These are phyloP conservation scores for Suillus luteus DNA, from an alignment of 768 basidiomycete species.

Conservation along the genomic window DNA sequence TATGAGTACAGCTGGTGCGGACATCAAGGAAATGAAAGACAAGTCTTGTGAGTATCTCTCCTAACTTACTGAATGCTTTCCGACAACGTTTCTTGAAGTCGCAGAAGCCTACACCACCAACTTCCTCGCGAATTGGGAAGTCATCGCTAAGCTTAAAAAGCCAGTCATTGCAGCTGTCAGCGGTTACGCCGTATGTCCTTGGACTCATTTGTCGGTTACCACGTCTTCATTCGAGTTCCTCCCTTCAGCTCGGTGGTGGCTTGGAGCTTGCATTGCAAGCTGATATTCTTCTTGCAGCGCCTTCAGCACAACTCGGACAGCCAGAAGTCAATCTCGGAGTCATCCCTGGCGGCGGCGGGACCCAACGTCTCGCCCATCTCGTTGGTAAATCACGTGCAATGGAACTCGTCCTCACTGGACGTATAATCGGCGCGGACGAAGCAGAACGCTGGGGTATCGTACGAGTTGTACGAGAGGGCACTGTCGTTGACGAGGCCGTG, in stretches of 20 bases:
- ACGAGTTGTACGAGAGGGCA: slow-evolving; percentile 72
- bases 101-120: slow-evolving; percentile 85
- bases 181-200: slow-evolving; percentile 78
- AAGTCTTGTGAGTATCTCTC: slow-evolving; percentile 67
- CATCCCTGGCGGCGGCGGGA: slow-evolving; percentile 94
- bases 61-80: not conserved
- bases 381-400: slow-evolving; percentile 94
- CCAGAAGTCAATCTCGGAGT: slow-evolving; percentile 96
- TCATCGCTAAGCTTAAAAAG: slow-evolving; percentile 74
- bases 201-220: not conserved
- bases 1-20: slow-evolving; percentile 74
- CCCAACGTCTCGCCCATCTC: slow-evolving; percentile 82
- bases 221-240: not conserved
- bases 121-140: slow-evolving; percentile 85
- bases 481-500: slow-evolving; percentile 87
- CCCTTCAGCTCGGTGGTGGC: slow-evolving; percentile 85
- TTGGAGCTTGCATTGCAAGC: slow-evolving; percentile 97
- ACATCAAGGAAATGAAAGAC: slow-evolving; percentile 99
- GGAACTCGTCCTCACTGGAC: slow-evolving; percentile 92
- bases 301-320: slow-evolving; percentile 91
- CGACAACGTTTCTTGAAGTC: slow-evolving; percentile 43
- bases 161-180: slow-evolving; percentile 96
- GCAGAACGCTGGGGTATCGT: slow-evolving; percentile 89
- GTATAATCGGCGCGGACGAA: slow-evolving; percentile 76
- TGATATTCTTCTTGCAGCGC: slow-evolving; percentile 91